Evolutionary conservation across 345 rosid species (phyloP), one percentile per base, ranked within the genome.

Genomic region (Populus pruinosa): DNA sequence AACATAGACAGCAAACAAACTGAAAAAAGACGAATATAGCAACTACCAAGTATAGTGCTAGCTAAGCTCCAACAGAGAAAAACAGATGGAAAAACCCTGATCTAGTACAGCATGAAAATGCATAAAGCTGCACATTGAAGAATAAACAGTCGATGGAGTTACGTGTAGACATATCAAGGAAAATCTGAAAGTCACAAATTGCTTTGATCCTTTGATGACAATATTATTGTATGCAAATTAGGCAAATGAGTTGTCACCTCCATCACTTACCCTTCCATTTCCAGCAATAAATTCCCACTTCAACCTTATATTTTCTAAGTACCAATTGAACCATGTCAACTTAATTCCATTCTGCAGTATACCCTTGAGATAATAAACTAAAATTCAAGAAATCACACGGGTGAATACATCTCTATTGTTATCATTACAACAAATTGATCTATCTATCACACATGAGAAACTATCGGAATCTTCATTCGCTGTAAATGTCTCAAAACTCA

Each of bases 31-130:
- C 2, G 76, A 65, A 35, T 76, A 33, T 31, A 70, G 61, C 17
- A 35, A 79, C 25, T 72, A 76, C 50, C 65, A 47, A 67, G 21
- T 63, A 27, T 63, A 31, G 67, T 13, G 13, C 16, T 41, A 67
- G 75, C 61, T 47, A 17, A 44, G 68, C 73, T 71, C 36, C 72
- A 9, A 65, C 5, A 17, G n/a, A 55, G 78, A 53, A 56, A 82
- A 33, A 65, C 65, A 71, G 50, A 53, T 69, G 41, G 76, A 73
- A 50, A 70, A 78, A 67, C 77, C 64, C 41, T n/a, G 6, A 76
- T 62, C 73, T 29, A 33, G 7, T 49, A 77, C 4, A 76, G 13
- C 49, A 76, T 39, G 29, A 38, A 61, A 75, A 61, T 69, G 39
- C 14, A 41, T 10, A 44, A 25, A 69, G 75, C 78, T 75, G 78